Evolutionary conservation across 1,284 basidiomycete genomes (phyloP), one percentile per base, ranked within the genome.

Genomic region (Ustilago crameri): DNA sequence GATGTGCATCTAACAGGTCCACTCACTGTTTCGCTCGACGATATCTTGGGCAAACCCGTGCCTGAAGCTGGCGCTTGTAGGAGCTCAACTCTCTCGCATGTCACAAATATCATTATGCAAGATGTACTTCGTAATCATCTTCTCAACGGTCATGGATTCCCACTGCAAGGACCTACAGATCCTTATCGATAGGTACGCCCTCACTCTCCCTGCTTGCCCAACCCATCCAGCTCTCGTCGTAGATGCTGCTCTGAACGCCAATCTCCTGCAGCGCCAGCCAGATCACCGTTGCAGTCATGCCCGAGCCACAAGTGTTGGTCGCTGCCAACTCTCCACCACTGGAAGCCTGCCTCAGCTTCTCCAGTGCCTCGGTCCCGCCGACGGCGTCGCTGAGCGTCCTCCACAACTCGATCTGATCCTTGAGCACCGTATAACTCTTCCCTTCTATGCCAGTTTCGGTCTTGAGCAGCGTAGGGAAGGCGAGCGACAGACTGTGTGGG

Each of bases 281-380:
- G 12, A 97, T 87, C 7, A 96, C 86, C 7, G 89, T 92, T 3
- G 96, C 96, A 14, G 95, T 97, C 96, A 99, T 98, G 17, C 96
- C 96, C 76, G 78, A 82, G 8, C 85, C 85, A 43, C 85, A 85
- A 14, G 82, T 83, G 20, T 68, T 74, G 5, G 82, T 76, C 4
- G 64, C 63, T 5, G 64, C 64, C 14, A 73, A 47, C 50, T 73
- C 64, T 22, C 70, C 70, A 15, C 74, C 77, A 30, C 66, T 65
- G 40, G 68, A 71, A 17, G 73, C 80, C 49, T 82, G 80, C 15
- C 81, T 54, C 37, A 82, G 51, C 63, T 76, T 76, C 23, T 83
- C 81, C 41, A 82, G 62, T 3, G 70, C 62, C 34, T 76, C 71
- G 35, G 54, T 75, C 14, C 77, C 72, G 3, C 93, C 84, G 58